phyloP scores from a whole-genome alignment of 106 monocot genomes.

The Acanthochlamys bracteata region DNA sequence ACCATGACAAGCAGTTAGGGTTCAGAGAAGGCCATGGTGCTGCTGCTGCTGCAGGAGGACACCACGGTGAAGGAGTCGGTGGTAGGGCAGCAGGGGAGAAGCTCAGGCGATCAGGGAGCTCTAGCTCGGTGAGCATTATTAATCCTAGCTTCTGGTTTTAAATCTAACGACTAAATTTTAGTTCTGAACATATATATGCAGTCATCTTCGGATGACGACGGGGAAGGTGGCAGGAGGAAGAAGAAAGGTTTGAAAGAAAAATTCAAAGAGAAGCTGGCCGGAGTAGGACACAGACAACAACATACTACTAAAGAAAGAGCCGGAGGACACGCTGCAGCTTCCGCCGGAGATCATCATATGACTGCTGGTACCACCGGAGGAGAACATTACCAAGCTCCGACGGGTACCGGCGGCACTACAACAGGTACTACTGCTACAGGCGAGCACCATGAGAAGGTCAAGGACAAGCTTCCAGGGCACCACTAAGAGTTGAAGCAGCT shows the following conservation, averaged over 20 bases:
- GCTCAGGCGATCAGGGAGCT: not conserved
- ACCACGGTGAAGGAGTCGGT: not conserved
- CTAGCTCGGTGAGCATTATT: not conserved
- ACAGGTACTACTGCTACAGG: not conserved
- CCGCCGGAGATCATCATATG: too few species aligned
- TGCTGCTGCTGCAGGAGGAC: not conserved
- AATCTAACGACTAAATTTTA: not conserved
- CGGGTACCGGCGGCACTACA: not conserved
- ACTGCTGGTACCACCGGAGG: too few species aligned
- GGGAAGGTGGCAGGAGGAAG: not conserved
- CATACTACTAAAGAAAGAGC: not conserved
- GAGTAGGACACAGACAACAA: not conserved
- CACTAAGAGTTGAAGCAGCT: not conserved
- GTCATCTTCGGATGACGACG: conserved; percentile 1
- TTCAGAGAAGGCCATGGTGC: not conserved
- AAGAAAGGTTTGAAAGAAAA: conserved; percentile 3
- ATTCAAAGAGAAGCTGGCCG: conserved; percentile 3
- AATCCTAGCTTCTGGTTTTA: not conserved
- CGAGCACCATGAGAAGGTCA: conserved; percentile 3
- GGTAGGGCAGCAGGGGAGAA: not conserved
- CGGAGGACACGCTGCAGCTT: too few species aligned
- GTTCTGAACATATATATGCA: not conserved
- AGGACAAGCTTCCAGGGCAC: conserved; percentile 2
- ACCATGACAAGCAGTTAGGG: not conserved
- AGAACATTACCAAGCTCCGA: too few species aligned